Conservation (phyloP, 192 early-diverging fungal species). For the Jimgerdemannia lactiflua region DNA sequence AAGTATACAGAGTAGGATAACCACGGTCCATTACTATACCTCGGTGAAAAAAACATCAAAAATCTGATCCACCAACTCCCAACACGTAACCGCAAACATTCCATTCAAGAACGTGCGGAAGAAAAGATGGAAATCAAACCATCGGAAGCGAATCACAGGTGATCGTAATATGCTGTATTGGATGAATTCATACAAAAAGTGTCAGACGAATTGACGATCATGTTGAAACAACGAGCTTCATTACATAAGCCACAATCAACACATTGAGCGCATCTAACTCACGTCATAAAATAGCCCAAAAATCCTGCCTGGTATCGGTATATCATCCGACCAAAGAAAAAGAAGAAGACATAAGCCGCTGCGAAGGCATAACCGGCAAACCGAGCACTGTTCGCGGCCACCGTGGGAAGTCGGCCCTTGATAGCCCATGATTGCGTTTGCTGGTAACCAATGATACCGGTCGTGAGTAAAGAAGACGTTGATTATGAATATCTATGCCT, state of each 20-base stretch:
- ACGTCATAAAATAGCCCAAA: background rate
- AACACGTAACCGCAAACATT: background rate
- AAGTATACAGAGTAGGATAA: background rate
- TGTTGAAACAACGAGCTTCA: too few relatives aligned
- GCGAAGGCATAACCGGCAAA: background rate
- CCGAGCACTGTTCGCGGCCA: background rate
- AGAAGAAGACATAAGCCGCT: background rate
- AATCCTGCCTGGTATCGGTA: background rate
- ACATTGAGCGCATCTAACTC: background rate
- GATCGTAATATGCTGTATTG: slow-evolving; percentile 3
- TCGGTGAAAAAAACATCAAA: slow-evolving; percentile 13
- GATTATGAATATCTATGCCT: background rate
- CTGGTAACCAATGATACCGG: background rate
- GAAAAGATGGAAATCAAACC: slow-evolving; percentile 26
- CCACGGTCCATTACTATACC: background rate
- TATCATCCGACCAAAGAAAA: background rate
- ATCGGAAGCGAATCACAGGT: slow-evolving; percentile 27
- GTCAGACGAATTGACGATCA: too few relatives aligned
- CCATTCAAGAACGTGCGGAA: slow-evolving; percentile 12
- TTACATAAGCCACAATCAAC: background rate
- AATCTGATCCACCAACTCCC: slow-evolving; percentile 18
- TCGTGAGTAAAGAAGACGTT: background rate
- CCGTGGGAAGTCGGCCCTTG: background rate
- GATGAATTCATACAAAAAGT: too few relatives aligned
- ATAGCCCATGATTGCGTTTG: background rate